A percentile compares a stretch with the other conserved stretches of the same genome.
These are phyloP conservation scores for Nothomitra cinnamomea DNA, from an alignment of 2,329 filamentous ascomycete species.

Conservation along the genomic window DNA sequence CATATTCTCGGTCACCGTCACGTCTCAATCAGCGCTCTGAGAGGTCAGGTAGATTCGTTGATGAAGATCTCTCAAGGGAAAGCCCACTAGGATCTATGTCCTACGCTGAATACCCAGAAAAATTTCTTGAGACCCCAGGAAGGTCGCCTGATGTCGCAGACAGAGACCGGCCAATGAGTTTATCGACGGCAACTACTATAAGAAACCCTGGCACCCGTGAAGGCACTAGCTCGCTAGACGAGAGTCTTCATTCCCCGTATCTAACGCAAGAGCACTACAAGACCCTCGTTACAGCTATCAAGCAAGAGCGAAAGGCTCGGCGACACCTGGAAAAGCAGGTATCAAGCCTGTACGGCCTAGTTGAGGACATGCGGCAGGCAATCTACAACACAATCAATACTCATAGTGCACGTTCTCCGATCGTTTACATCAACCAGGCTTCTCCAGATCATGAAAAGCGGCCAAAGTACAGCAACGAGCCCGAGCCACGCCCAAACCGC, in stretches of 20 bases:
- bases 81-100: neutral
- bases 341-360: neutral
- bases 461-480: neutral
- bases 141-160: neutral
- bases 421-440: neutral
- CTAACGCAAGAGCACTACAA: neutral
- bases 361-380: neutral
- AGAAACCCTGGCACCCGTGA: neutral
- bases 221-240: neutral
- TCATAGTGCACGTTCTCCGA: neutral
- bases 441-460: neutral
- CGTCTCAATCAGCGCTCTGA: neutral
- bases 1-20: neutral
- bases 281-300: neutral
- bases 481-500: neutral
- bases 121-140: neutral
- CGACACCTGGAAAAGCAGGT: neutral
- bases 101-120: neutral
- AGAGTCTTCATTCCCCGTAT: neutral
- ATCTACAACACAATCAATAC: neutral
- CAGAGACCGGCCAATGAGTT: neutral
- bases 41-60: neutral
- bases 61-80: neutral
- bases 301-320: slow-evolving; percentile 1
- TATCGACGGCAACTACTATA: neutral